Evolutionary conservation across 805 yeast genomes (phyloP).

Genomic region (Zygoascus bituminiphila): DNA sequence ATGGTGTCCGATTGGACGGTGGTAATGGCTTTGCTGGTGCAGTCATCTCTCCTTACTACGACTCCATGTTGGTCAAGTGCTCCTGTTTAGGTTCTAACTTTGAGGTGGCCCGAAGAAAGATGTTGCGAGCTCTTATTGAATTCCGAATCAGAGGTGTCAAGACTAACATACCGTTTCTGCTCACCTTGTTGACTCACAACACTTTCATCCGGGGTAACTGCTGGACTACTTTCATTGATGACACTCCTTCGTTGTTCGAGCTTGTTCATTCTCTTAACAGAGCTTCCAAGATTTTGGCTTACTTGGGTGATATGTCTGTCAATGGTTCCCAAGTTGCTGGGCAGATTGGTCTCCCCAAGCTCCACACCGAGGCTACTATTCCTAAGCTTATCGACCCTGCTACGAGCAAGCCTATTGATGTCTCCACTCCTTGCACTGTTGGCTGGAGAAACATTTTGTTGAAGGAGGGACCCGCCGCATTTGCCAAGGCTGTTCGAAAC

Average conservation of each 20-base stretch:
- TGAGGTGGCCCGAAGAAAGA: conserved; percentile 95
- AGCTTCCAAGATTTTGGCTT: conserved; percentile 86
- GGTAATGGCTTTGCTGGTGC: conserved; percentile 98
- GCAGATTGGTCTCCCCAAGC: conserved; percentile 86
- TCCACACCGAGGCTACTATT: conserved; percentile 62
- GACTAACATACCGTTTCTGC: conserved; percentile 93
- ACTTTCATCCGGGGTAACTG: conserved; percentile 79
- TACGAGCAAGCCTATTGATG: conserved; percentile 51
- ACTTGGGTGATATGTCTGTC: conserved; percentile 88
- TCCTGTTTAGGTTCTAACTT: conserved; percentile 94
- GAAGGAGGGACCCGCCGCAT: conserved; percentile 78
- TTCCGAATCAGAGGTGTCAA: conserved; percentile 98
- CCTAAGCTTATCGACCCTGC: conserved; percentile 61
- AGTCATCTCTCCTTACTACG: conserved; percentile 93
- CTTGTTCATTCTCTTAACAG: conserved; percentile 94
- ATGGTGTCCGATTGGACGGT: conserved; percentile 97
- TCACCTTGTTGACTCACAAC: conserved; percentile 84
- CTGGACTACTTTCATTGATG: conserved; percentile 98
- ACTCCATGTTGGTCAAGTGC: conserved; percentile 96
- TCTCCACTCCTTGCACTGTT: conserved; percentile 47
- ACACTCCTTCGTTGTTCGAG: conserved; percentile 91
- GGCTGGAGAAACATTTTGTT: conserved; percentile 92
- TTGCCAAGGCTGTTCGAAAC: conserved; percentile 79
- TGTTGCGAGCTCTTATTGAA: conserved; percentile 94
- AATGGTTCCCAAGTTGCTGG: conserved; percentile 96